A percentile compares a stretch with the other conserved stretches of the same genome.
These are phyloP conservation scores for Solanum lycopersicoides DNA, from an alignment of 257 asterid species.

Conservation along the genomic window DNA sequence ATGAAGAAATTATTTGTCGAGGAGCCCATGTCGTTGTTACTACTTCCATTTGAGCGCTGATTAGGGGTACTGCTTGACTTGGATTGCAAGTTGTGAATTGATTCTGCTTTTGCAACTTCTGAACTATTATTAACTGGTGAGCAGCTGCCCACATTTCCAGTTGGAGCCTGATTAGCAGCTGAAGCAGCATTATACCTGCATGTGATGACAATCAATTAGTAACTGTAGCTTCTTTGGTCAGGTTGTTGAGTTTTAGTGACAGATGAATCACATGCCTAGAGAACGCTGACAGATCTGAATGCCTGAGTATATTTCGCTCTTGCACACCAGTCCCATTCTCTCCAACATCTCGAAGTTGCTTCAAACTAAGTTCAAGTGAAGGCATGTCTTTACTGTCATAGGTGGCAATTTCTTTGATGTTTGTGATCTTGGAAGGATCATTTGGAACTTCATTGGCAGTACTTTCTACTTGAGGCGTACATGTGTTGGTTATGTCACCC, in stretches of 20 bases:
- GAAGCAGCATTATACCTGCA: slow-evolving; percentile 33
- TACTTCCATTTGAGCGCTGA: slow-evolving; percentile 35
- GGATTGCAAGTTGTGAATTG: slow-evolving; percentile 19
- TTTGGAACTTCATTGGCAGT: slow-evolving; percentile 10
- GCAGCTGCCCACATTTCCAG: slow-evolving; percentile 36
- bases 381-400: slow-evolving; percentile 17
- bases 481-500: slow-evolving; percentile 2
- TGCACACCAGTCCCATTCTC: slow-evolving; percentile 20
- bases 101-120: slow-evolving; percentile 31
- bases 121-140: slow-evolving; percentile 32
- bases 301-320: slow-evolving; percentile 32
- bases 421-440: slow-evolving; percentile 8
- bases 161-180: slow-evolving; percentile 25
- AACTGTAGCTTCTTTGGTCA: not conserved
- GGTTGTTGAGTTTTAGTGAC: not conserved
- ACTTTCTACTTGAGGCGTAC: slow-evolving; percentile 9
- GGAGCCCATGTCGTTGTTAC: slow-evolving; percentile 44
- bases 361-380: slow-evolving; percentile 28
- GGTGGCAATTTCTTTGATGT: slow-evolving; percentile 9
- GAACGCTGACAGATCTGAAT: slow-evolving; percentile 39
- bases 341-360: slow-evolving; percentile 17
- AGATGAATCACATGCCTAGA: slow-evolving; percentile 19
- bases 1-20: slow-evolving; percentile 28
- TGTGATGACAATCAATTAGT: not conserved
- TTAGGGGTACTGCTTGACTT: slow-evolving; percentile 31